phyloP scores from a whole-genome alignment of 257 asterid genomes.

The Solanum okadae region DNA sequence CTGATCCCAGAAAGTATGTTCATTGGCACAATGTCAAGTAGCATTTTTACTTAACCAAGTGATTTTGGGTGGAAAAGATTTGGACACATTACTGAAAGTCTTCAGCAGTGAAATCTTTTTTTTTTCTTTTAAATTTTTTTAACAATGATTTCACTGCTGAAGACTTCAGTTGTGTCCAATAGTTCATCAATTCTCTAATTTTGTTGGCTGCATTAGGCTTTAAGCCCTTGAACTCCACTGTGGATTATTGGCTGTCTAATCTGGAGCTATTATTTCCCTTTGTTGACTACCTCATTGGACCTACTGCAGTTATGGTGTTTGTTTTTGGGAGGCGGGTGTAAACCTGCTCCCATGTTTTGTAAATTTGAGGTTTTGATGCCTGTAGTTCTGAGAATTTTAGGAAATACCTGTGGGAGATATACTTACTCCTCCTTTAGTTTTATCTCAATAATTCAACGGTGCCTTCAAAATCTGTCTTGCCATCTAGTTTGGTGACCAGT shows the following conservation, averaged over 20 bases:
- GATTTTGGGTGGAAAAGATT: background rate
- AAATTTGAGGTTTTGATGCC: background rate
- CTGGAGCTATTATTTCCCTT: background rate
- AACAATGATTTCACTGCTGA: background rate
- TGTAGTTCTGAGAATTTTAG: background rate
- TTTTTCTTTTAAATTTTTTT: no score
- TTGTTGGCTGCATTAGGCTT: background rate
- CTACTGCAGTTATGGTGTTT: background rate
- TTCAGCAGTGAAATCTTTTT: no score
- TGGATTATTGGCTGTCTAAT: background rate
- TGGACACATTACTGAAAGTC: no score
- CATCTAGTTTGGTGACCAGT: background rate
- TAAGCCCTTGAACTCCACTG: background rate
- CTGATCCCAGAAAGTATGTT: conserved; percentile 89
- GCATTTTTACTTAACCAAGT: background rate
- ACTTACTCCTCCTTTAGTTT: background rate
- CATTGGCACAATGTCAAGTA: background rate
- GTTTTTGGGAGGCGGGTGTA: background rate
- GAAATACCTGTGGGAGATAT: background rate
- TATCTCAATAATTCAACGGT: background rate
- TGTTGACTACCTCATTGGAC: background rate
- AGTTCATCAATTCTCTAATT: background rate
- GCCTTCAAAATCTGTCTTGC: background rate
- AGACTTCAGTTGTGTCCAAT: background rate
- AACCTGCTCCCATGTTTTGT: background rate